Evolutionary conservation across 1,284 basidiomycete species (phyloP), one percentile per base, ranked within the genome.

Genomic region (Hypsizygus ulmarius): DNA sequence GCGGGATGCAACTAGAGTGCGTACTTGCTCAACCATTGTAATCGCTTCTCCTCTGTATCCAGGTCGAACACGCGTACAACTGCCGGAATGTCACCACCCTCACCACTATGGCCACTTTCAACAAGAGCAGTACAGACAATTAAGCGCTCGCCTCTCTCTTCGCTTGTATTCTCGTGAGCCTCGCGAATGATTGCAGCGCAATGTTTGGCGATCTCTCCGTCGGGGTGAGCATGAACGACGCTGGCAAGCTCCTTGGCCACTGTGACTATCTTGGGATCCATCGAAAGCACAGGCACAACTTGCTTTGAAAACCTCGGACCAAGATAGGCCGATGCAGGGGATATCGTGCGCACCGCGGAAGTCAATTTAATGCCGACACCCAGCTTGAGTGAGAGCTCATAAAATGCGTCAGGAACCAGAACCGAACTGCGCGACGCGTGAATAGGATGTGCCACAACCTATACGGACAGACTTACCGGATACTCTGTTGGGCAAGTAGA

Each of bases 271-370:
- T 66, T 67, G 64, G 78, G 62, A 68, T 91, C 71, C 68, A 86
- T 66, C 66, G 70, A 63, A 67, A 92, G 70, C 63, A 75, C 69
- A 64, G 87, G 68, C 68, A 90, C 74, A 67, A 90, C 69, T 57
- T 85, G 56, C 57, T 80, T 51, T 59, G 80, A 70, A 73, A 84
- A 67, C 64, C 74, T 69, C 1, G 75, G 76, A 2, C 77, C 75
- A 7, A 78, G 59, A 54, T 73, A 76, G 2, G 75, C 77, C 3
- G 74, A 75, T 35, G 74, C 71, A 1, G 77, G 77, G n/a, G 76
- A 78, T 33, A 80, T 78, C 1, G 76, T 77, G 48, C 77, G 73
- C n/a, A 78, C 66, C 6, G 75, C 75, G 11, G 74, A 77, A 2
- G 77, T 79, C 18, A 80, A 67, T 51, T 75, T 78, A 50, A 79